phyloP scores from a whole-genome alignment of 768 basidiomycete genomes.

The Bullera alba region DNA sequence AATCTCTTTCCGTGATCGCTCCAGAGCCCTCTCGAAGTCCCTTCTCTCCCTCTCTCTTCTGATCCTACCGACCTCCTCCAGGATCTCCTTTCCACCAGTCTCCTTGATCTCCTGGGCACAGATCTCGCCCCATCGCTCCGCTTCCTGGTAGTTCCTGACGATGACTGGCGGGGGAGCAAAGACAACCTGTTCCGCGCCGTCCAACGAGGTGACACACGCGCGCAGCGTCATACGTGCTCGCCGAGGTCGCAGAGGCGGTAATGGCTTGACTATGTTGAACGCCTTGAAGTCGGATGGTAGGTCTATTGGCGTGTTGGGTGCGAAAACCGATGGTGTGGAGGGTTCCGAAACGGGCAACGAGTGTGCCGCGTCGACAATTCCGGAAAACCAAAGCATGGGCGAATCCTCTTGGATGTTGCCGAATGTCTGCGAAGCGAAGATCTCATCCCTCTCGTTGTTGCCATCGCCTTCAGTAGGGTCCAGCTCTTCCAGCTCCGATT shows the following conservation, averaged over 20 bases:
- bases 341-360: conserved; percentile 2
- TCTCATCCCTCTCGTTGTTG: conserved; percentile 6
- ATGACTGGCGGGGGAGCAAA: conserved; percentile 52
- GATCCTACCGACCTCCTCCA: conserved; percentile 75
- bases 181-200: conserved; percentile 66
- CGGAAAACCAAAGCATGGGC: conserved; percentile 34
- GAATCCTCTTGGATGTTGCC: conserved; percentile 8
- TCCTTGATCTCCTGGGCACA: conserved; percentile 62
- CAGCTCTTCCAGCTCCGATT: conserved; percentile 49
- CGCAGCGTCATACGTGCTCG: conserved; percentile 55
- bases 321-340: conserved; percentile 2
- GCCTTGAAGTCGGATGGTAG: too few species aligned
- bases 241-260: conserved; percentile 12
- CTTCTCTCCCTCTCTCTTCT: conserved; percentile 52
- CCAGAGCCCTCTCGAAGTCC: conserved; percentile 42
- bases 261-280: conserved; percentile 1
- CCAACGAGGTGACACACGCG: conserved; percentile 76
- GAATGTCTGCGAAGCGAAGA: conserved; percentile 9
- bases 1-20: neutral
- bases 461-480: conserved; percentile 35
- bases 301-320: too few species aligned
- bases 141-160: conserved; percentile 56
- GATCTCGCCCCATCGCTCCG: conserved; percentile 60
- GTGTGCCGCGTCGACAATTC: conserved; percentile 1
- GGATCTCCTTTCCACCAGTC: conserved; percentile 66